phyloP scores from a whole-genome alignment of 495 filamentous ascomycete species.

The Lasiosphaeria miniovina region DNA sequence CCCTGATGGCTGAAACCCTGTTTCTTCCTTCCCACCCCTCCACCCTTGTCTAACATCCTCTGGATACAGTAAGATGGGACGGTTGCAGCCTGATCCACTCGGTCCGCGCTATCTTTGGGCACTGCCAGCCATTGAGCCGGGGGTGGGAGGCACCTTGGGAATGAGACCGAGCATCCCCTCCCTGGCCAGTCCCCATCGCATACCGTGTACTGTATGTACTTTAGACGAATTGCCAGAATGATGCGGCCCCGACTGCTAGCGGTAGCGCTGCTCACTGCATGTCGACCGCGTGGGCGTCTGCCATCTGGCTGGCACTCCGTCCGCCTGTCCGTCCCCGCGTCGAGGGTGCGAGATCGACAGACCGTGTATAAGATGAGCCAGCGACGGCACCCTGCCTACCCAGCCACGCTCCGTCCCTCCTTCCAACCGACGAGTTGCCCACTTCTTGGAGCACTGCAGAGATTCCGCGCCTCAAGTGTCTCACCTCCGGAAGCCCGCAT shows the following conservation, averaged over 20 bases:
- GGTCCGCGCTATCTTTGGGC: constrained; percentile 4
- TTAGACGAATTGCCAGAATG: too few relatives aligned
- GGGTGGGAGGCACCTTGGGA: neutral
- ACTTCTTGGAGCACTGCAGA: neutral
- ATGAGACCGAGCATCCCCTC: too few relatives aligned
- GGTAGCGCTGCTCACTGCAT: too few relatives aligned
- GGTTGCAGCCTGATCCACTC: constrained; percentile 7
- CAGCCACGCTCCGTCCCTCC: neutral
- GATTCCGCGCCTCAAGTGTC: neutral
- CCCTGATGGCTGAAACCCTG: constrained; percentile 16
- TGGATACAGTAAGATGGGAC: constrained; percentile 6
- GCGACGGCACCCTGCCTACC: constrained; percentile 2
- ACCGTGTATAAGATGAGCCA: constrained; percentile 17
- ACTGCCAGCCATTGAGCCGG: constrained; percentile 17
- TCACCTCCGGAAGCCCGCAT: neutral
- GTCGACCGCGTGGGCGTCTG: too few relatives aligned
- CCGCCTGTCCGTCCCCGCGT: too few relatives aligned
- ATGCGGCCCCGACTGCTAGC: too few relatives aligned
- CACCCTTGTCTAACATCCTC: neutral
- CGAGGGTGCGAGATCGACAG: neutral
- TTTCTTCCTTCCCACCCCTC: neutral
- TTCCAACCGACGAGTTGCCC: neutral
- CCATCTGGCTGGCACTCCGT: too few relatives aligned
- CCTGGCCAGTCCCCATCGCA: too few relatives aligned
- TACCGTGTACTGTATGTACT: too few relatives aligned